A percentile compares a stretch with the other conserved stretches of the same genome.
Conservation (phyloP, 164 flowering plant species). For the Litsea cubeba region DNA sequence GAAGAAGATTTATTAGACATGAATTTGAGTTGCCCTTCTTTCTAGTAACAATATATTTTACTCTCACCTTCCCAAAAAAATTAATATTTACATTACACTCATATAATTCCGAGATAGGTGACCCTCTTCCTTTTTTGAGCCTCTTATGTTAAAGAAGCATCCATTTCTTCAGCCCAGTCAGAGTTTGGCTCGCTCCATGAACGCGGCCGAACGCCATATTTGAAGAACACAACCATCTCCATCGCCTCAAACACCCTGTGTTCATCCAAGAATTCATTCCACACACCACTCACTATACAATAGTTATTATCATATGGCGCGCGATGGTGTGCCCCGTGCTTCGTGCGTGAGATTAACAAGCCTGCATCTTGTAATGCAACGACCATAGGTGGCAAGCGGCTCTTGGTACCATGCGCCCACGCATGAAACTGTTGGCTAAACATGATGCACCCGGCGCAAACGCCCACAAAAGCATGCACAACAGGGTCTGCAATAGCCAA, state of each 20-base stretch:
- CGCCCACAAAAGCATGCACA: conserved; percentile 44
- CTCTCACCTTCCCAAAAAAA: too few relatives aligned
- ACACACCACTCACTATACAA: conserved; percentile 83
- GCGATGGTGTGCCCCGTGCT: conserved; percentile 74
- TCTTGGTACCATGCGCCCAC: conserved; percentile 83
- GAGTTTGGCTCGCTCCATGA: conserved; percentile 76
- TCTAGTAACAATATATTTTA: too few relatives aligned
- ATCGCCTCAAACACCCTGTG: conserved; percentile 50
- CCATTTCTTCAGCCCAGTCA: conserved; percentile 55
- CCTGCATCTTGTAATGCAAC: conserved; percentile 72
- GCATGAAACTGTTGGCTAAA: conserved; percentile 95
- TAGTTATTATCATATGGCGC: conserved; percentile 74
- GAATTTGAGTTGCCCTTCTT: too few relatives aligned
- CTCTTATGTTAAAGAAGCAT: background rate
- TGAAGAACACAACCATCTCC: conserved; percentile 73
- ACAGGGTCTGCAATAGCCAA: conserved; percentile 23
- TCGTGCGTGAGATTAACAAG: conserved; percentile 54
- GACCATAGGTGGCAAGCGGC: conserved; percentile 19
- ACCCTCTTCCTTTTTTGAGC: background rate
- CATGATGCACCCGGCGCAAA: conserved; percentile 71
- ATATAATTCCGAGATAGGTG: background rate
- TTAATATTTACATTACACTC: background rate
- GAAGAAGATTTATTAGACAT: too few relatives aligned
- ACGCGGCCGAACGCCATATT: conserved; percentile 62
- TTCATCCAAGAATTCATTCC: conserved; percentile 69